Evolutionary conservation across 805 yeast species (phyloP), one percentile per base, ranked within the genome.

Genomic region (Kuraishia piskuri): DNA sequence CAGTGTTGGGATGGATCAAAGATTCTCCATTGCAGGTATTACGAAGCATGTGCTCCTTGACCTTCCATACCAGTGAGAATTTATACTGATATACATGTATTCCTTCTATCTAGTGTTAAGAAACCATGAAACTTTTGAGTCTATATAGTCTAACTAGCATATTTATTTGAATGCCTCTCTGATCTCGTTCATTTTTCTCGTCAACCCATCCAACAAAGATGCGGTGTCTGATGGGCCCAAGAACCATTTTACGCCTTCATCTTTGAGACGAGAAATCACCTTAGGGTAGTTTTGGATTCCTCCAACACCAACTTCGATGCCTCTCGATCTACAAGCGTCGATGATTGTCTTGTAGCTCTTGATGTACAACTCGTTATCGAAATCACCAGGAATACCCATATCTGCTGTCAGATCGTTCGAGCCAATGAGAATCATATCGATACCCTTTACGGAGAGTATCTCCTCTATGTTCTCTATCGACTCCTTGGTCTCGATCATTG

Each of bases 1-100:
- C 87, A 61, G 86, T 84, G 2, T 67, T 81, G 46, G 94, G 91
- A 0, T 85, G 85, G 82, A 69, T 63, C 52, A 59, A 51, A 7
- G 61, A 59, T 9, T 58, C 67, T 20, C 48, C 12, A 51, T 58
- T 62, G 14, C 17, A 12, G 9, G 40, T 31, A 12, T n/a, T 31
- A 31, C 9, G 40, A 31, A n/a, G 40, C 3, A 3, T 31, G 40
- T 31, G 40, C 17, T 31, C 40, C 40, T 31, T n/a, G 14, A 31
- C 17, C 3, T 31, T 31, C 17, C 9, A 31, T 31, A 6, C n/a
- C 14, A 31, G 40, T 14, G 17, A 31, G 40, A 5, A 25, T 25
- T 25, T 25, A 25, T 25, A 25, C 31, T 25, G 10, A 10, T 7
- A 7, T 31, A 7, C 40, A 31, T 31, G 17, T 31, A 31, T 12